phyloP scores from a whole-genome alignment of 1,284 basidiomycete genomes.

The Termitomyces sp. region DNA sequence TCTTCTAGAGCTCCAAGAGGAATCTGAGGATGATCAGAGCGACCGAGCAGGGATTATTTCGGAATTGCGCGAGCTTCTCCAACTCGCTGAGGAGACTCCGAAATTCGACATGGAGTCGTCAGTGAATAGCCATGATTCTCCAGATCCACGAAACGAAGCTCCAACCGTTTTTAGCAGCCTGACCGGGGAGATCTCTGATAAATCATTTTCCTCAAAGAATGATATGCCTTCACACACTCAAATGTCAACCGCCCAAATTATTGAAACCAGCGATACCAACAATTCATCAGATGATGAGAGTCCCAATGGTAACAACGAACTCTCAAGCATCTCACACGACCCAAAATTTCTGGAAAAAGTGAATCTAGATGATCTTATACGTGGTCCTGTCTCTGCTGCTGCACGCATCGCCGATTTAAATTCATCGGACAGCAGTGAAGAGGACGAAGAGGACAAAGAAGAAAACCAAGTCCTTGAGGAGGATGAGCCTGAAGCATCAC shows the following conservation, averaged over 20 bases:
- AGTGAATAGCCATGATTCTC: not conserved
- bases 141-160: not conserved
- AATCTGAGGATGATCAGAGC: conserved; percentile 14
- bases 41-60: conserved; percentile 27
- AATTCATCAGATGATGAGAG: conserved; percentile 7
- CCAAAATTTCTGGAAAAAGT: conserved; percentile 20
- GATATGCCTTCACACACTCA: not conserved
- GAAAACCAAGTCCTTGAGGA: conserved; percentile 20
- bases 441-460: conserved; percentile 16
- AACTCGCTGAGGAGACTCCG: not conserved
- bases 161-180: not conserved
- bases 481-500: conserved; percentile 20
- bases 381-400: conserved; percentile 33
- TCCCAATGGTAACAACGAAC: not conserved
- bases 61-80: conserved; percentile 29
- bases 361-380: conserved; percentile 43
- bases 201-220: not conserved
- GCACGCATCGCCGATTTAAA: conserved; percentile 24
- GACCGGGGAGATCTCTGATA: not conserved
- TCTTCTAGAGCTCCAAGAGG: conserved; percentile 30
- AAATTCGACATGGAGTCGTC: not conserved
- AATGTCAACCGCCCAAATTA: not conserved
- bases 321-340: conserved; percentile 1
- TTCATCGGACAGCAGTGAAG: conserved; percentile 17
- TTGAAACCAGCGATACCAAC: conserved; percentile 1